Evolutionary conservation across 2,329 filamentous ascomycete genomes (phyloP), one percentile per base, ranked within the genome.

Genomic region (Clonostachys rhizophaga): DNA sequence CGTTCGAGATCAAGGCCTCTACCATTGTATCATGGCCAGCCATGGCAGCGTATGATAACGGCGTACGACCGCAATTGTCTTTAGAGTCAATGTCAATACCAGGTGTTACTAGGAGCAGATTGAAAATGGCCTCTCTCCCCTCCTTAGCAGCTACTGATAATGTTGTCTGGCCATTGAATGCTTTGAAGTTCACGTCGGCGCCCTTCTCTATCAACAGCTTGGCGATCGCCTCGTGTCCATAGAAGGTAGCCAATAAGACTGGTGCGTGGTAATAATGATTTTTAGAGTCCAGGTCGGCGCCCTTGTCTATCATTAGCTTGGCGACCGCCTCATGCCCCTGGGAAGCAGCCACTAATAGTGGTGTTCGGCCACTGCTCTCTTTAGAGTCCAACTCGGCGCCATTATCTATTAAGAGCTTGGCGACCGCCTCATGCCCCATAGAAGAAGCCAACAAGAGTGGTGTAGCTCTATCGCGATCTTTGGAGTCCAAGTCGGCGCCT

Each of bases 21-120:
- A 50, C 43, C 14, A 49, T 18, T 14, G 30, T 35, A 13, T 44
- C 18, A 33, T 56, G 50, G 3, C 57, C 54, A 16, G 13, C 4
- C 16, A 7, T 5, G 18, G 40, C 40, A 42, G 17, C 40, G 3
- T 13, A 20, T 17, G 40, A 42, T 7, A 42, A 4, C 13, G 40
- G 40, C 13, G 40, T 42, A 4, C 40, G 40, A 3, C 40, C 40
- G 7, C 13, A 8, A 5, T 4, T 18, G 37, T 14, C 37, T 14
- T 12, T 40, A 8, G 12, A 11, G 2, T 40, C 37, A n/a, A 18
- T 3, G 17, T 40, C 11, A 40, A 40, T 11, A n/a, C 37, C 17
- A 9, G 14, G n/a, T n/a, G n/a, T 11, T 42, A 6, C n/a, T 20
- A 42, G 17, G 13, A 42, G 40, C 20, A 16, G 13, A 9, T 20